Base-by-base conservation (phyloP, 768 basidiomycete genomes). In the Tulasnella sp. region DNA sequence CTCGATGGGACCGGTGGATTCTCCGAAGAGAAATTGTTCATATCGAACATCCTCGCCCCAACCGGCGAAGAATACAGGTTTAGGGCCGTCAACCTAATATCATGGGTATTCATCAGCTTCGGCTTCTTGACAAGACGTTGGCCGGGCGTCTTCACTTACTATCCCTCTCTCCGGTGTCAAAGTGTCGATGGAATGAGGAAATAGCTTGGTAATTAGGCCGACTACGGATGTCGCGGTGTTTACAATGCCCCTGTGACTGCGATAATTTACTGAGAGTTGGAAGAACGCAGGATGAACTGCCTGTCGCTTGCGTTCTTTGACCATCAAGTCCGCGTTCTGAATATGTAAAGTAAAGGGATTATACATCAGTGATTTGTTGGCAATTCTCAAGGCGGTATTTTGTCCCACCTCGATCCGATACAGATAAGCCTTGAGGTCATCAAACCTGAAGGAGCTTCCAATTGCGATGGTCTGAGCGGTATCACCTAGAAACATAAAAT, bases 391-490 rank as follows among this genome's bases (percentile, higher is more conserved):
- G 17, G 10, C n/a, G n/a, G 4, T n/a, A 0, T 34, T 19, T n/a
- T 3, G 9, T 32, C 54, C 21, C 50, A 84, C 86, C 72, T 88
- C 84, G 0, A 81, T 67, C 44, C 82, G 75, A 58, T 77, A 80
- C 26, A 85, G 63, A 63, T 85, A 85, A 1, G 86, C 78, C 67
- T 82, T 86, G 51, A 88, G 66, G 45, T 86, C 84, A 53, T 83
- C 73, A 66, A 88, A 88, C 5, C 81, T 72, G 64, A 88, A 88
- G 0, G 83, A 77, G 62, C 82, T 85, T 1, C 86, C 86, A 0
- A 78, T 77, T 0, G 84, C 81, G 38, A 88, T 87, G 0, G 86
- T 84, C 63, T 88, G 86, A 0, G 86, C 85, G 0, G 86, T 88
- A 65, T 88, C 86, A 0, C 87, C 34, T 38, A n/a, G n/a, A n/a